Evolutionary conservation across 495 filamentous ascomycete genomes (phyloP).

Genomic region (Penicillium chermesinum): DNA sequence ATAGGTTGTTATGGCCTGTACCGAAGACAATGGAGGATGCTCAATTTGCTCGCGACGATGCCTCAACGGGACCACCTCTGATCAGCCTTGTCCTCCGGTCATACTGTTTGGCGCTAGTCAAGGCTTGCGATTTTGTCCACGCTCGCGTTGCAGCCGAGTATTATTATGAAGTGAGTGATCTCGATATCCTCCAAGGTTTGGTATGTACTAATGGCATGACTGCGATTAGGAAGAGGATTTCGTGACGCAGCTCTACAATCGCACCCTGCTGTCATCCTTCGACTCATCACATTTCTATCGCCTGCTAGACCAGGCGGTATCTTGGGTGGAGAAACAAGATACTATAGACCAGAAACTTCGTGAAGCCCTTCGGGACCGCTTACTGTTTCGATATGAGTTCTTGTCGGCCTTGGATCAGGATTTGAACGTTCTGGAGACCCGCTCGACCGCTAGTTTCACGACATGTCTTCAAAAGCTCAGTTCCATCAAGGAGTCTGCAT

Average conservation of each 20-base stretch:
- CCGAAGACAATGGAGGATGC: conserved; percentile 64
- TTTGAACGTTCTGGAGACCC: conserved; percentile 33
- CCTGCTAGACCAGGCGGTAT: conserved; percentile 56
- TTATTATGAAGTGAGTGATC: conserved; percentile 74
- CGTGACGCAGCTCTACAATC: conserved; percentile 80
- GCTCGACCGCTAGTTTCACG: conserved; percentile 36
- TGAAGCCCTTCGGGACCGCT: conserved; percentile 55
- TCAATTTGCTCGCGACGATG: conserved; percentile 47
- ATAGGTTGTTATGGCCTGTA: conserved; percentile 69
- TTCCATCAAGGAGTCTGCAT: conserved; percentile 49
- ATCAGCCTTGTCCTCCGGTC: conserved; percentile 67
- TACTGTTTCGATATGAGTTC: conserved; percentile 61
- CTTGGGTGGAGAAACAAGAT: conserved; percentile 46
- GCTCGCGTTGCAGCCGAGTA: conserved; percentile 67
- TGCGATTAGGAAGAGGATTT: conserved; percentile 84
- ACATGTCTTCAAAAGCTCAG: conserved; percentile 43
- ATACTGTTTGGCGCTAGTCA: conserved; percentile 82
- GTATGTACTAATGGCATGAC: not conserved
- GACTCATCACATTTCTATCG: conserved; percentile 50
- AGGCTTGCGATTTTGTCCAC: conserved; percentile 76
- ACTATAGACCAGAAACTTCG: conserved; percentile 47
- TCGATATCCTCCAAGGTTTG: not conserved
- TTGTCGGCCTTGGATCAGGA: conserved; percentile 49
- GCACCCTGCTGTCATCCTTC: conserved; percentile 64
- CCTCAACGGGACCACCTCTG: conserved; percentile 44